Evolutionary conservation across 306 rosid genomes (phyloP), one percentile per base, ranked within the genome.

Genomic region (Vigna unguiculata): DNA sequence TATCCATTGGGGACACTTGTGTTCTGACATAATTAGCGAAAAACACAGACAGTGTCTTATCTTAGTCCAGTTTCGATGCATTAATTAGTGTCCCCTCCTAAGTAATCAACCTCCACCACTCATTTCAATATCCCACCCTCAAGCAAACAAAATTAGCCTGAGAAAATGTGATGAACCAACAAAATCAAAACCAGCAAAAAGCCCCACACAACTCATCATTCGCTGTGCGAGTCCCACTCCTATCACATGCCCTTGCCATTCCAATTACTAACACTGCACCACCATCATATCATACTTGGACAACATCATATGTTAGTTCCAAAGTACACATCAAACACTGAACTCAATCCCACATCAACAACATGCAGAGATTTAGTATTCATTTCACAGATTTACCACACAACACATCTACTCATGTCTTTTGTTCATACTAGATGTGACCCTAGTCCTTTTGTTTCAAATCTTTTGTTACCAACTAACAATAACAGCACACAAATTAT

Each of bases 1-100:
- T 65, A 20, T 67, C 52, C 52, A 58, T 48, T 9, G 28, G n/a
- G 41, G 72, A 67, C 51, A 73, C 64, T 52, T 69, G 71, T 48
- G 51, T 38, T 69, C 51, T 6, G 77, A 46, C 36, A 77, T 48
- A 70, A 81, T 72, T 52, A 70, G 71, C 75, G 58, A 62, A 48
- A 34, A 61, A 61, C 82, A 72, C 75, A 65, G 75, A 60, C 76
- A 60, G 12, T 76, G 85, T 86, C 83, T 21, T 48, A 14, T 86
- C 83, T 21, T 41, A 14, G 72, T 75, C 68, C 12, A 41, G 46
- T 19, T 74, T 63, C 59, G 5, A 41, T 20, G 63, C 80, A 13
- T 53, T 71, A 45, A 57, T 74, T 69, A 7, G 69, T 83, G 60
- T 69, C 77, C 57, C 70, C 20, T 45, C 20, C 45, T 11, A 10